Conservation (phyloP, 345 rosid species). For the Citrus cavaleriei region DNA sequence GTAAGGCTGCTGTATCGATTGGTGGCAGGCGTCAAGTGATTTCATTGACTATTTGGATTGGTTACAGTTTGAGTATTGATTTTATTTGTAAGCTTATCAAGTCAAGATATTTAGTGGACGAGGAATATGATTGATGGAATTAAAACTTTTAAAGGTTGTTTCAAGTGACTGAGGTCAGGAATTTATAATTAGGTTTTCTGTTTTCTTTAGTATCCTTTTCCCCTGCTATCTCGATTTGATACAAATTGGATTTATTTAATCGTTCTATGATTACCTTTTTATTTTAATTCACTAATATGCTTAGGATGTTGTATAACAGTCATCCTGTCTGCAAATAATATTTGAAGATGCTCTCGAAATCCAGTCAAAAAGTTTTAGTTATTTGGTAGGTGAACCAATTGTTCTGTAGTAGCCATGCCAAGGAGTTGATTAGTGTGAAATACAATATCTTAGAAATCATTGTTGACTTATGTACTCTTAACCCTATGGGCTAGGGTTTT, state of each 20-base stretch:
- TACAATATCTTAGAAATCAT: neutral
- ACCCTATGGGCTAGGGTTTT: neutral
- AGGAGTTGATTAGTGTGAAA: neutral
- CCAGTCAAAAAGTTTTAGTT: neutral
- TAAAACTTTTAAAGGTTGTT: neutral
- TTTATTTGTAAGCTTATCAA: neutral
- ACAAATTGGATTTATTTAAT: neutral
- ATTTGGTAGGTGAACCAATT: neutral
- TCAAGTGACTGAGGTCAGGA: neutral
- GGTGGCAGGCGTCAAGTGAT: neutral
- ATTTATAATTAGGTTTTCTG: neutral
- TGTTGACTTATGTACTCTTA: neutral
- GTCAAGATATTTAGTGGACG: neutral
- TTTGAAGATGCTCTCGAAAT: neutral
- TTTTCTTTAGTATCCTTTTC: neutral
- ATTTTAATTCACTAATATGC: neutral
- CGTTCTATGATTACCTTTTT: neutral
- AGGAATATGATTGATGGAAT: neutral
- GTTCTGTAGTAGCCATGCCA: neutral
- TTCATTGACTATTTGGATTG: neutral
- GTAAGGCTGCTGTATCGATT: neutral
- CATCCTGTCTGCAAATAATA: neutral
- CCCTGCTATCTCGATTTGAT: neutral
- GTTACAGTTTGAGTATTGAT: neutral
- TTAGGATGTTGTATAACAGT: neutral